Evolutionary conservation across 768 basidiomycete species (phyloP), one percentile per base, ranked within the genome.

Genomic region (Lentinus brumalis): DNA sequence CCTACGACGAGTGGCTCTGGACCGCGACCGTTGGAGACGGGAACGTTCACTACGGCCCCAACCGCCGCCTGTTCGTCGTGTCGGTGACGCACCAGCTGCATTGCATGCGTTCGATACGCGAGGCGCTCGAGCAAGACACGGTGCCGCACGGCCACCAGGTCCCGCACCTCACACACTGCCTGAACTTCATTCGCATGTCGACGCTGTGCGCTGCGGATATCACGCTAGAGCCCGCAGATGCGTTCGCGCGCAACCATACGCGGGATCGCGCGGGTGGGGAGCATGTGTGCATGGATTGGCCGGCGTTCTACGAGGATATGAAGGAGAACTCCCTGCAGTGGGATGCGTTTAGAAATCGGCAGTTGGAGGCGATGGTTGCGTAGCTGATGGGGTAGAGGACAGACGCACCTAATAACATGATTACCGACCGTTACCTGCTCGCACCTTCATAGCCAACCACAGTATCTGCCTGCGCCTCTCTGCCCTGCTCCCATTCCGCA

Each of bases 171-270:
- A 45, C 53, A 41, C 75, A 75, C 57, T 76, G 75, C 56, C 67
- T 75, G 38, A 73, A 76, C 59, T 71, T 73, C 41, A 47, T 76
- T n/a, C 65, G 74, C 4, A 71, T 75, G 63, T 65, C 67, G 7
- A 67, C 73, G 10, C 66, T 76, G 41, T 76, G 75, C 62, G 66
- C 69, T 3, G 70, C 72, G 51, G 74, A 76, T 57, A 59, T 67
- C 12, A 73, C 73, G 26, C 68, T 75, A 14, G 75, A 75, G 55
- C 69, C 74, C 8, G 56, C 55, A 21, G 57, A 59, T 10, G 60
- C 50, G 50, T 40, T 62, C 29, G 32, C 40, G 38, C 31, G 64
- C 30, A 50, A 65, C 26, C 26, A 56, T 30, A 41, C 26, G 29
- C 6, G 3, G 42, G 50, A 58, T 2, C 21, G 51, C 40, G 50